Evolutionary conservation across 129 eudicot genomes (phyloP).

Genomic region (Flaveria sonorensis): DNA sequence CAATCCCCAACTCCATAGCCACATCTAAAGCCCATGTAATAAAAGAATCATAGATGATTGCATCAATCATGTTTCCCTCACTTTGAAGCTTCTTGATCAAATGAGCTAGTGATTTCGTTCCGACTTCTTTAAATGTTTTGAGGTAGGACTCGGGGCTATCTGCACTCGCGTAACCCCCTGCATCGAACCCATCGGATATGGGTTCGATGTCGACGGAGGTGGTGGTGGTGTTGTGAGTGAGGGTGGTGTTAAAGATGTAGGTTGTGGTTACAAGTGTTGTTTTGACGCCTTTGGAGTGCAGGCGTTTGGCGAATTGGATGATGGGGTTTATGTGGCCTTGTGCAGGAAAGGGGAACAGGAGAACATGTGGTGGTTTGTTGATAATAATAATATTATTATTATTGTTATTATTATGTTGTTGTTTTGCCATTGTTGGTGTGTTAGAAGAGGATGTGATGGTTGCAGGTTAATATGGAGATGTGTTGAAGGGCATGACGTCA

Average conservation of each 20-base stretch:
- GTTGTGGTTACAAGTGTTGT: conserved; percentile 38
- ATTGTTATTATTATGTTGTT: not conserved
- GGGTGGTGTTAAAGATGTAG: not conserved
- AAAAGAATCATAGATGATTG: conserved; percentile 43
- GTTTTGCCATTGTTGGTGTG: not conserved
- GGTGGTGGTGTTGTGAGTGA: not conserved
- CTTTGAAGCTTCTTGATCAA: conserved; percentile 20
- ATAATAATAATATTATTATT: too few relatives aligned
- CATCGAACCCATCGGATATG: conserved; percentile 34
- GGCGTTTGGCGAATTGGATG: conserved; percentile 41
- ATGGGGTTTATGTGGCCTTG: conserved; percentile 55
- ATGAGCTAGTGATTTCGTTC: conserved; percentile 13
- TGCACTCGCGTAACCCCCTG: not conserved
- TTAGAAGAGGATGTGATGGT: not conserved
- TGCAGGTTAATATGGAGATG: not conserved
- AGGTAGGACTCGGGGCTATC: not conserved
- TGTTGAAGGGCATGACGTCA: not conserved
- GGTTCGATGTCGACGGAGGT: conserved; percentile 20
- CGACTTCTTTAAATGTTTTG: not conserved
- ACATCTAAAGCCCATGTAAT: conserved; percentile 43
- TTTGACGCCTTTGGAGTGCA: conserved; percentile 37
- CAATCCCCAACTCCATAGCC: conserved; percentile 30
- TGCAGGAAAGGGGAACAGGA: conserved; percentile 41
- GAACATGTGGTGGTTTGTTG: conserved; percentile 23
- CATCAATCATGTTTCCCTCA: conserved; percentile 8